Conservation (phyloP, 768 basidiomycete species). For the Agrocybe praecox region DNA sequence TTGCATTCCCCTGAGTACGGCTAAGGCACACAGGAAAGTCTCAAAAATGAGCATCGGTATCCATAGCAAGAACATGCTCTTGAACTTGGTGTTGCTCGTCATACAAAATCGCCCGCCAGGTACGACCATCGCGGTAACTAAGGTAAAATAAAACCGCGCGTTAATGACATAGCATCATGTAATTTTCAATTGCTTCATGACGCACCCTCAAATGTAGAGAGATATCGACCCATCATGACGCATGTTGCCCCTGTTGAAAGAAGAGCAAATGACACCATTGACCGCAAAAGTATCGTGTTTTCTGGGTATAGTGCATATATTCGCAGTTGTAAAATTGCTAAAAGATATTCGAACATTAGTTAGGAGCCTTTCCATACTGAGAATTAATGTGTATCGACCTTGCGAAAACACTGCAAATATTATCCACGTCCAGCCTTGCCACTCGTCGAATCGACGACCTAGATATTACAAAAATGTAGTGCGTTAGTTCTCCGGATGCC, state of each 20-base stretch:
- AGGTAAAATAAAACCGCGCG: not conserved
- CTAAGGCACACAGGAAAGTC: not conserved
- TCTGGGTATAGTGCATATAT: not conserved
- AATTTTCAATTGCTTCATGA: no score
- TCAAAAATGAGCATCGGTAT: not conserved
- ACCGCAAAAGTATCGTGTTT: not conserved
- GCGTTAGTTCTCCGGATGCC: no score
- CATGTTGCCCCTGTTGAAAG: not conserved
- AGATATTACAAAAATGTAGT: no score
- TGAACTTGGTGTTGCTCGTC: not conserved
- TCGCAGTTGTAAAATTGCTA: conserved; percentile 1
- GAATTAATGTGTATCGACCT: not conserved
- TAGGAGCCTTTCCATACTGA: no score
- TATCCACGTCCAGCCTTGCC: not conserved
- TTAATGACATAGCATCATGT: no score
- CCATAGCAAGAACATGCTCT: not conserved
- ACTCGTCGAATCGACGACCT: not conserved
- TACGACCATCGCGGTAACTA: not conserved
- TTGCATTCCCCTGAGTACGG: not conserved
- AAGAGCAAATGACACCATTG: not conserved
- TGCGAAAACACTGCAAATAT: not conserved
- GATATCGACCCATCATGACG: not conserved
- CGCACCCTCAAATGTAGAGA: not conserved
- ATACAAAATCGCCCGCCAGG: not conserved
- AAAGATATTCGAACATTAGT: not conserved